phyloP scores from a whole-genome alignment of 2,329 filamentous ascomycete genomes.

The Pseudomassariella vexata region DNA sequence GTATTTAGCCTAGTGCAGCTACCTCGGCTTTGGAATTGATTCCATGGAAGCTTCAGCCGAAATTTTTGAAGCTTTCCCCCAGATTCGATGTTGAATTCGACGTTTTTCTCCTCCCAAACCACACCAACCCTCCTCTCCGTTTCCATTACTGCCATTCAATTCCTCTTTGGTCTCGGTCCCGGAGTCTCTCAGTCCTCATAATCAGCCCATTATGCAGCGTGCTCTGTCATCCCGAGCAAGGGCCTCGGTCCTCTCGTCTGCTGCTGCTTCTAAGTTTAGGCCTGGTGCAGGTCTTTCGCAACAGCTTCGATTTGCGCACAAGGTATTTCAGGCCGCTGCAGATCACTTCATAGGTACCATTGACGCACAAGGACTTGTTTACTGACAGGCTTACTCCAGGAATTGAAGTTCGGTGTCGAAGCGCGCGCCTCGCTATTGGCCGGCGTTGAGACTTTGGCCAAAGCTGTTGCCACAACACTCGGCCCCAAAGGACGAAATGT shows the following conservation, averaged over 20 bases:
- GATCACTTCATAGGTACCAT: no score
- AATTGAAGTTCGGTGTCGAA: conserved; percentile 97
- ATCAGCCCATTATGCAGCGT: conserved; percentile 75
- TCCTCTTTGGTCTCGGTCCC: conserved; percentile 15
- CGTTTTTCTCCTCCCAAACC: conserved; percentile 12
- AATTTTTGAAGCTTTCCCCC: conserved; percentile 28
- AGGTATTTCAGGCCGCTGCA: conserved; percentile 52
- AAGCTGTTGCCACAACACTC: conserved; percentile 90
- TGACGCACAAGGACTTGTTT: not conserved
- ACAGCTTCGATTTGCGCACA: conserved; percentile 95
- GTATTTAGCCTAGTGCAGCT: conserved; percentile 20
- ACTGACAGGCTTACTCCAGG: conserved; percentile 57
- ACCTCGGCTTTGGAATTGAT: conserved; percentile 15
- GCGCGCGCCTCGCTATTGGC: conserved; percentile 80
- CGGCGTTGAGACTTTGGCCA: conserved; percentile 95
- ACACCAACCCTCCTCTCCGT: conserved; percentile 12
- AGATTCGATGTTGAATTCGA: conserved; percentile 15
- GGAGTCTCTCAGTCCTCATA: conserved; percentile 13
- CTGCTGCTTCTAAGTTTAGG: conserved; percentile 56
- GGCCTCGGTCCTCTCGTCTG: conserved; percentile 72
- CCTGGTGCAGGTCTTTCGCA: conserved; percentile 64
- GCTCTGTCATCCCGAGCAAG: conserved; percentile 77
- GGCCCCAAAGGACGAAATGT: conserved; percentile 98
- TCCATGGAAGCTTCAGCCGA: conserved; percentile 13
- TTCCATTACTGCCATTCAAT: conserved; percentile 22